These are phyloP conservation scores for Lasiodiplodia hormozganensis DNA, from an alignment of 2,329 filamentous ascomycete species.

Conservation along the genomic window DNA sequence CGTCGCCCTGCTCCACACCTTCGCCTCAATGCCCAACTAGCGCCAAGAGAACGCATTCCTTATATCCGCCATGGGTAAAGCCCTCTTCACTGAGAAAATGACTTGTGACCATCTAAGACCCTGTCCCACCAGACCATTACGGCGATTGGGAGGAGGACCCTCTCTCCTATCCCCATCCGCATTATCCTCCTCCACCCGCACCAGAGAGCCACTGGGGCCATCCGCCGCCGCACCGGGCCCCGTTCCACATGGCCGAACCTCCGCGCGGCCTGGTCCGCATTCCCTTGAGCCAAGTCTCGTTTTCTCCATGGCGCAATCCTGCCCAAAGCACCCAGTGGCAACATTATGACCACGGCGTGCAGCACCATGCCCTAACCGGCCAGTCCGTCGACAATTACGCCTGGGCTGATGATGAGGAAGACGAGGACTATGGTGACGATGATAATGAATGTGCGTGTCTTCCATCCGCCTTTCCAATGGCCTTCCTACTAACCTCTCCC, in stretches of 20 bases:
- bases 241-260: conserved; percentile 10
- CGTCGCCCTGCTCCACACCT: not conserved
- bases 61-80: conserved; percentile 26
- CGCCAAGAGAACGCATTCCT: not conserved
- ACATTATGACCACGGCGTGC: not conserved
- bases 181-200: not conserved
- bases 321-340: not conserved
- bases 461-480: not conserved
- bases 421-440: conserved; percentile 4
- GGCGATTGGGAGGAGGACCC: conserved; percentile 9
- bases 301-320: not conserved
- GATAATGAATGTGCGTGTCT: conserved; percentile 15
- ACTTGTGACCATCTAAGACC: conserved; percentile 16
- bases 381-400: conserved; percentile 2
- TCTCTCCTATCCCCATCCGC: not conserved
- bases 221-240: not conserved
- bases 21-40: conserved; percentile 7
- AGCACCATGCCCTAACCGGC: not conserved
- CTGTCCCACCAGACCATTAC: conserved; percentile 7
- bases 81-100: not conserved
- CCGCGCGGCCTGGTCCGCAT: not conserved
- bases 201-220: not conserved
- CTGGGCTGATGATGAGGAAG: not conserved
- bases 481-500: not conserved
- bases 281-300: conserved; percentile 3